These are phyloP conservation scores for Trichoderma koningiopsis DNA, from an alignment of 2,329 filamentous ascomycete species.

Conservation along the genomic window DNA sequence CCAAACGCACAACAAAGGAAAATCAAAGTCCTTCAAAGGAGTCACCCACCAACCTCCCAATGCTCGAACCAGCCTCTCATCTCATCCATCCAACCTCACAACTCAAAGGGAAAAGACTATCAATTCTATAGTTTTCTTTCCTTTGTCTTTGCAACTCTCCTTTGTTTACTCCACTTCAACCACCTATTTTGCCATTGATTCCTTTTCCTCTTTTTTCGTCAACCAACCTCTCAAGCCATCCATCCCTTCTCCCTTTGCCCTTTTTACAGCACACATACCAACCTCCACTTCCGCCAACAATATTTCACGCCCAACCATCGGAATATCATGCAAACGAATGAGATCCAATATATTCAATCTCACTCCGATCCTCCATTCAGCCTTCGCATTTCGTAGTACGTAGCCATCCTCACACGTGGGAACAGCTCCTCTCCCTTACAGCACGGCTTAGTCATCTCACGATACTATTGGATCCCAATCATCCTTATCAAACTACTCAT, in stretches of 20 bases:
- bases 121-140: background rate
- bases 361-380: background rate
- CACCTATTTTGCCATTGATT: background rate
- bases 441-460: background rate
- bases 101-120: background rate
- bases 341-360: background rate
- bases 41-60: background rate
- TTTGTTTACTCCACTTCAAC: background rate
- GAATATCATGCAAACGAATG: background rate
- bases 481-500: background rate
- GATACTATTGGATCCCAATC: background rate
- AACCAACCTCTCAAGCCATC: background rate
- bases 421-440: background rate
- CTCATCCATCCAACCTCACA: background rate
- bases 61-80: background rate
- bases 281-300: background rate
- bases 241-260: background rate
- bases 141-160: background rate
- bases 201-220: background rate
- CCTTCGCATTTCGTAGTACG: background rate
- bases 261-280: background rate
- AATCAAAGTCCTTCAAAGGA: background rate
- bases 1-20: background rate
- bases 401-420: background rate
- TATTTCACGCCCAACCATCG: background rate